Conservation (phyloP, 441 rosid species). For the Capsella rubella region DNA sequence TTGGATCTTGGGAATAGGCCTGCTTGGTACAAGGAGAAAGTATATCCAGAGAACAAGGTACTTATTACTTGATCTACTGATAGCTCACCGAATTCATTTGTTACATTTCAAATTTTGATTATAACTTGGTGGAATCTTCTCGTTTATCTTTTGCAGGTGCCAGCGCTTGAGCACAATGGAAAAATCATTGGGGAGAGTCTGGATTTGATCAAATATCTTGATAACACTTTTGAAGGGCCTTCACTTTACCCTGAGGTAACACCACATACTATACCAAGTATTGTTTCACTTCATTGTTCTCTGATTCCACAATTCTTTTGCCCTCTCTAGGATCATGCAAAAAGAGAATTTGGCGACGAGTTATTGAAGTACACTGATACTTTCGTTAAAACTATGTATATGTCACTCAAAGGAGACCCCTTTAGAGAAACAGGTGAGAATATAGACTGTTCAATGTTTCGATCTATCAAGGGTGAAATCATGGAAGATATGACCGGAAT, state of each 20-base stretch:
- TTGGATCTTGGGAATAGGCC: constrained; percentile 56
- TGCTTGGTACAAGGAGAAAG: constrained; percentile 67
- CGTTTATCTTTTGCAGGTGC: constrained; percentile 57
- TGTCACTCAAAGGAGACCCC: constrained; percentile 69
- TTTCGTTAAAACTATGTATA: constrained; percentile 48
- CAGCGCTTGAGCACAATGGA: constrained; percentile 88
- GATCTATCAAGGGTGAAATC: background rate
- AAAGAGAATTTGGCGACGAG: constrained; percentile 71
- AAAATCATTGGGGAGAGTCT: constrained; percentile 86
- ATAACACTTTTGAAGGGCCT: constrained; percentile 83
- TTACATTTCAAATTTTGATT: background rate
- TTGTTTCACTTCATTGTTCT: constrained; percentile 12
- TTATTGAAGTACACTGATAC: constrained; percentile 60
- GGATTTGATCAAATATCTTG: constrained; percentile 80
- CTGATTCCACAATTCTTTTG: background rate
- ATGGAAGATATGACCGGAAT: background rate
- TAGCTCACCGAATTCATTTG: background rate
- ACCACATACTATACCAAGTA: constrained; percentile 3
- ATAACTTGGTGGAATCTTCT: background rate
- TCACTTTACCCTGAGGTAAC: constrained; percentile 71
- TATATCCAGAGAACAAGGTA: constrained; percentile 58
- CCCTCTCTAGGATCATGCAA: constrained; percentile 70
- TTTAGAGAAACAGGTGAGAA: constrained; percentile 62
- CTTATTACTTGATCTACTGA: background rate
- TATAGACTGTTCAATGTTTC: constrained; percentile 2